Evolutionary conservation across 345 rosid genomes (phyloP).

Genomic region (Boechera stricta): DNA sequence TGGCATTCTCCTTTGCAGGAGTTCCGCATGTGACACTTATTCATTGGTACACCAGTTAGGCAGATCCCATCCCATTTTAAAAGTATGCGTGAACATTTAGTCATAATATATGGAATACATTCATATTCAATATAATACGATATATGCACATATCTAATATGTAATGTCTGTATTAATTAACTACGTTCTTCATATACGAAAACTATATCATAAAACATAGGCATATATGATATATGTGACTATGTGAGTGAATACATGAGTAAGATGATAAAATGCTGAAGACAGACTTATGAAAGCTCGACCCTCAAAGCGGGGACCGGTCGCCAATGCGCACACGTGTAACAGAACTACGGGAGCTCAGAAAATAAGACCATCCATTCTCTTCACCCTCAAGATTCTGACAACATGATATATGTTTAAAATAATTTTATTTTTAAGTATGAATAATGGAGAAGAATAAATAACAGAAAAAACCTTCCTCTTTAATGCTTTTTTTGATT

Average conservation of each 20-base stretch:
- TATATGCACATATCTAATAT: neutral
- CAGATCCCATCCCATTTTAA: conserved; percentile 25
- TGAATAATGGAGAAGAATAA: neutral
- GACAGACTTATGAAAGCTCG: conserved; percentile 34
- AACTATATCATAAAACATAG: neutral
- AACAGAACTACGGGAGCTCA: conserved; percentile 18
- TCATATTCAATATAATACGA: neutral
- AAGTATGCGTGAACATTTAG: neutral
- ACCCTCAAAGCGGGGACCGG: conserved; percentile 51
- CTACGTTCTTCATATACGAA: neutral
- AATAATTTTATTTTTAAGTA: neutral
- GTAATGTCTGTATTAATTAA: neutral
- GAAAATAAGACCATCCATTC: conserved; percentile 25
- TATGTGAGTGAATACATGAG: neutral
- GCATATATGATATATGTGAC: neutral
- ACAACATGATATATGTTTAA: conserved; percentile 15
- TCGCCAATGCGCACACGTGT: conserved; percentile 35
- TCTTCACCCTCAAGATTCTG: conserved; percentile 26
- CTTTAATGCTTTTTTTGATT: conserved; percentile 21
- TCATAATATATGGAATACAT: neutral
- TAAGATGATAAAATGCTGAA: neutral
- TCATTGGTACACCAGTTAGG: conserved; percentile 34
- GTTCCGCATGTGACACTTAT: conserved; percentile 38
- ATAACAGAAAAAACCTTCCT: conserved; percentile 35
- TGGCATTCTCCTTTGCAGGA: conserved; percentile 30